A percentile compares a stretch with the other conserved stretches of the same genome.
These are phyloP conservation scores for Plantago coronopus DNA, from an alignment of 305 asterid genomes.

Conservation along the genomic window DNA sequence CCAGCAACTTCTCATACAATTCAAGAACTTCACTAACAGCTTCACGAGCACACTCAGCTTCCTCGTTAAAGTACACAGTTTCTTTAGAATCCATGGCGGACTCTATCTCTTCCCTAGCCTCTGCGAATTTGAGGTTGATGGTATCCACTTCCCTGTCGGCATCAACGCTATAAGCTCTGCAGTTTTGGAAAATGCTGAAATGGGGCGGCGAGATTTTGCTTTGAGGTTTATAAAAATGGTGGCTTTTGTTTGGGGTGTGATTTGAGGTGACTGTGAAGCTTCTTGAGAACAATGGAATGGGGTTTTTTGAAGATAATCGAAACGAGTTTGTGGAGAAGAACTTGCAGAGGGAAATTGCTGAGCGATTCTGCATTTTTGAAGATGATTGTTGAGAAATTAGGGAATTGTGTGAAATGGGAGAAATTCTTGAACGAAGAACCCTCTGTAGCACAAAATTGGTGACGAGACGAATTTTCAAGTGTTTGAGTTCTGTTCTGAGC, in stretches of 20 bases:
- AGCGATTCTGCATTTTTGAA: slow-evolving; percentile 55
- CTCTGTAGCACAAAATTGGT: background rate
- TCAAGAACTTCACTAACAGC: slow-evolving; percentile 72
- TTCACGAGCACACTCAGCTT: slow-evolving; percentile 92
- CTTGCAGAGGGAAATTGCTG: slow-evolving; percentile 34
- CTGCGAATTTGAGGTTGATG: slow-evolving; percentile 87
- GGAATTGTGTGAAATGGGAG: too few species aligned
- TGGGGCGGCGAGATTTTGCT: slow-evolving; percentile 30
- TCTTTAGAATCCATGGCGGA: slow-evolving; percentile 92
- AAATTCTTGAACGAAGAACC: background rate
- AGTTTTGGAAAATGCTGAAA: slow-evolving; percentile 25
- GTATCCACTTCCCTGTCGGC: slow-evolving; percentile 64
- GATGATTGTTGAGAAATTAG: background rate
- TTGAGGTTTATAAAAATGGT: slow-evolving; percentile 22
- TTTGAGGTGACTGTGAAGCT: slow-evolving; percentile 26
- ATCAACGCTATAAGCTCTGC: slow-evolving; percentile 52
- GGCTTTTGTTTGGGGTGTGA: slow-evolving; percentile 26
- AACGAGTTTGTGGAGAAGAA: slow-evolving; percentile 34
- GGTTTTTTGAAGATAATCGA: slow-evolving; percentile 29
- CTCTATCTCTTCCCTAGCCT: slow-evolving; percentile 97
- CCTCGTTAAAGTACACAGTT: slow-evolving; percentile 86
- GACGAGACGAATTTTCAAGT: background rate
- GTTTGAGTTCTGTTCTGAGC: background rate
- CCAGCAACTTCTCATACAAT: slow-evolving; percentile 56
- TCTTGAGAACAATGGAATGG: slow-evolving; percentile 25